Evolutionary conservation across 169 alveolate species (phyloP).

Genomic region (Perkinsus chesapeaki): DNA sequence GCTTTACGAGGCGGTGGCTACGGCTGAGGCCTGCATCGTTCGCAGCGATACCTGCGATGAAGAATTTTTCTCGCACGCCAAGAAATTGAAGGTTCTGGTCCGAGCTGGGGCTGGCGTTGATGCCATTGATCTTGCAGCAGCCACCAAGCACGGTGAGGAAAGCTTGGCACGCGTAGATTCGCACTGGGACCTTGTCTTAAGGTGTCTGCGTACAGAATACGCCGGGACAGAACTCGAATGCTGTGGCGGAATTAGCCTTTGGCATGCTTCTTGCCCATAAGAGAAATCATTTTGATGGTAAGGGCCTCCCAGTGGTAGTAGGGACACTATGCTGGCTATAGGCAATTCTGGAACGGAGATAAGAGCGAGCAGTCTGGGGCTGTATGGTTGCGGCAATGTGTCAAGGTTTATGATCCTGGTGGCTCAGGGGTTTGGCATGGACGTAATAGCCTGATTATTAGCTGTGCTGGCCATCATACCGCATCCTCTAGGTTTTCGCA

Average conservation of each 20-base stretch:
- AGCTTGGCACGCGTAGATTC: too few relatives aligned
- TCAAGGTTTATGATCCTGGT: constrained; percentile 23
- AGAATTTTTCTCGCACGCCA: background rate
- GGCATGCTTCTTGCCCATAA: constrained; percentile 24
- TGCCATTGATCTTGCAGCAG: constrained; percentile 48
- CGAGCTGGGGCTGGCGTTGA: constrained; percentile 74
- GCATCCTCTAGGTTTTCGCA: background rate
- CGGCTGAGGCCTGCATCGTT: background rate
- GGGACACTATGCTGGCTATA: background rate
- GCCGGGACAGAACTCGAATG: constrained; percentile 75
- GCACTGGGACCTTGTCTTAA: background rate
- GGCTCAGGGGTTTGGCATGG: constrained; percentile 36
- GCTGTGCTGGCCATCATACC: background rate
- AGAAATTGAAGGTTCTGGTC: constrained; percentile 24
- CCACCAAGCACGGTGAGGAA: constrained; percentile 45
- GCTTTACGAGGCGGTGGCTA: background rate
- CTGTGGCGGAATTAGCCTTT: constrained; percentile 71
- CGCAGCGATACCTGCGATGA: background rate
- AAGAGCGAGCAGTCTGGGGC: constrained; percentile 12
- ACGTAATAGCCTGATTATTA: background rate
- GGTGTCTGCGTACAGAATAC: constrained; percentile 45
- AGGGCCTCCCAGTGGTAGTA: background rate
- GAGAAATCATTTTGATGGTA: background rate
- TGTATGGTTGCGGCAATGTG: constrained; percentile 33
- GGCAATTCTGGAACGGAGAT: background rate